A percentile compares a stretch with the other conserved stretches of the same genome.
Evolutionary conservation across 2,329 filamentous ascomycete species (phyloP).

Genomic region (Colletotrichum cuscutae): DNA sequence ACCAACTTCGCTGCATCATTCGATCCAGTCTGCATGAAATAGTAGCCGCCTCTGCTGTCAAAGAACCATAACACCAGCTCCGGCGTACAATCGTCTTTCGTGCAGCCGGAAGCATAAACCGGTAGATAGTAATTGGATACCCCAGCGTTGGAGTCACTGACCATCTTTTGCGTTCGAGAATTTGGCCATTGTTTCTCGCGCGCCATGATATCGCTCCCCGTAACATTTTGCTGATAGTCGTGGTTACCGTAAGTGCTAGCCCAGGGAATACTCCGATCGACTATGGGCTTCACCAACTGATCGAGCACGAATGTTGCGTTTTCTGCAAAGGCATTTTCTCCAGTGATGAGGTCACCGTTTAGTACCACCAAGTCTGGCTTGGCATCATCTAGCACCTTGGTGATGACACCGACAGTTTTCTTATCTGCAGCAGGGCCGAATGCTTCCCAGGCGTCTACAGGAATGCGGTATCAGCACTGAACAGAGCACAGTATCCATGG

Average conservation of each 20-base stretch:
- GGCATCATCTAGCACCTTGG: constrained; percentile 63
- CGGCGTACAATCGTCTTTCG: constrained; percentile 45
- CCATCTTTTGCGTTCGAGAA: constrained; percentile 53
- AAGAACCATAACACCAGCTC: constrained; percentile 76
- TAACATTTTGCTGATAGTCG: constrained; percentile 70
- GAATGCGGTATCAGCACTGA: not conserved
- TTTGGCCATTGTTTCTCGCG: constrained; percentile 52
- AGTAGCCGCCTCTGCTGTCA: constrained; percentile 69
- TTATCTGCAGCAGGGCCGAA: constrained; percentile 65
- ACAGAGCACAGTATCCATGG: no score
- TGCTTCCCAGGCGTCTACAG: constrained; percentile 53
- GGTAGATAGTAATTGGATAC: constrained; percentile 60
- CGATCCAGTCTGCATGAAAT: constrained; percentile 49
- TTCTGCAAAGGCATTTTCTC: constrained; percentile 67
- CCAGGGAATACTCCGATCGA: constrained; percentile 66
- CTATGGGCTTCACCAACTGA: constrained; percentile 66
- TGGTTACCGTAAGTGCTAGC: constrained; percentile 80
- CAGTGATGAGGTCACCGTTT: constrained; percentile 78
- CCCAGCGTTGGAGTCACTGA: constrained; percentile 47
- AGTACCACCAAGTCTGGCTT: constrained; percentile 70
- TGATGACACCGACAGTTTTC: constrained; percentile 67
- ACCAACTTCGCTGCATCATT: constrained; percentile 38
- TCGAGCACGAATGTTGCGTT: constrained; percentile 70
- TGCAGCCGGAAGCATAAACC: constrained; percentile 51
- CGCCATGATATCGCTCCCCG: constrained; percentile 54